Evolutionary conservation across 495 filamentous ascomycete genomes (phyloP).

Genomic region (Trichoderma erinaceum): DNA sequence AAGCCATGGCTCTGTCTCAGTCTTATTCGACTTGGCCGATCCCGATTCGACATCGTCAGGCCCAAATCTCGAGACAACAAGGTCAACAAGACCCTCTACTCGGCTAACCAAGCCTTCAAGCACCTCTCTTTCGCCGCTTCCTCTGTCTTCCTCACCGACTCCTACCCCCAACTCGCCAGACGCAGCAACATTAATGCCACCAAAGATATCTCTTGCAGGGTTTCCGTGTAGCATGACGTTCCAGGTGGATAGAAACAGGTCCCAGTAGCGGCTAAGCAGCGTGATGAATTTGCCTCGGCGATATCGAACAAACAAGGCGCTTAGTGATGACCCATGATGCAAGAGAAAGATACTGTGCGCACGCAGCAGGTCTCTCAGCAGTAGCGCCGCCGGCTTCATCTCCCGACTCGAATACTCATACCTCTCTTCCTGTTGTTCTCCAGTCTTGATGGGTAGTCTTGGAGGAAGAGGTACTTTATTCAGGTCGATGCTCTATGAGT

Average conservation of each 20-base stretch:
- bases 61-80: constrained; percentile 83
- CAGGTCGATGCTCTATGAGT: constrained; percentile 60
- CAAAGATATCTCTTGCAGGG: constrained; percentile 70
- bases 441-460: constrained; percentile 29
- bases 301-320: constrained; percentile 53
- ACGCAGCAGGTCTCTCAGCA: constrained; percentile 72
- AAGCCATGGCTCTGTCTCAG: constrained; percentile 49
- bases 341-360: constrained; percentile 82
- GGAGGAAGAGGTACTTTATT: constrained; percentile 52
- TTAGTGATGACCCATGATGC: constrained; percentile 70
- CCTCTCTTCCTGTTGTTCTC: constrained; percentile 29
- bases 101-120: constrained; percentile 75
- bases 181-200: constrained; percentile 82
- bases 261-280: constrained; percentile 80
- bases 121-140: constrained; percentile 85
- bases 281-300: constrained; percentile 42
- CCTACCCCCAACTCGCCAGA: constrained; percentile 89
- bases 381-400: constrained; percentile 70
- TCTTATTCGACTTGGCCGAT: constrained; percentile 19
- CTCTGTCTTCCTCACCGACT: constrained; percentile 89
- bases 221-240: constrained; percentile 86
- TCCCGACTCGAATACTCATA: constrained; percentile 82
- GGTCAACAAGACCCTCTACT: constrained; percentile 65
- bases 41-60: constrained; percentile 31
- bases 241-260: constrained; percentile 73